Conservation (phyloP, 2,329 filamentous ascomycete genomes). For the Microcera coccophila region DNA sequence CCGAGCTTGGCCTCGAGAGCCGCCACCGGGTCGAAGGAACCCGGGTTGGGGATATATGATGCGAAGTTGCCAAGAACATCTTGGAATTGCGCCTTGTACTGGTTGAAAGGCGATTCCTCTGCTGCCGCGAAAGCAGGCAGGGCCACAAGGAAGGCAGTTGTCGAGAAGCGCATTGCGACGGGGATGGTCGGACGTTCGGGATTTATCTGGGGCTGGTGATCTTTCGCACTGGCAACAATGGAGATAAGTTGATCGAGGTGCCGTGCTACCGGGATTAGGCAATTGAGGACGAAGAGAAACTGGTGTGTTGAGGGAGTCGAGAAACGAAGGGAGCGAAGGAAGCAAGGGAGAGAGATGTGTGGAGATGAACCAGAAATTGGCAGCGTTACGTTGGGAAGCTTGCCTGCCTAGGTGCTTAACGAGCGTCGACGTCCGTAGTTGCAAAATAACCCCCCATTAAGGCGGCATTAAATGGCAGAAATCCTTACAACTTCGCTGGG, state of each 20-base stretch:
- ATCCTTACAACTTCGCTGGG: too few relatives aligned
- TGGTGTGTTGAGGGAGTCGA: constrained; percentile 6
- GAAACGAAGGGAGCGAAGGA: constrained; percentile 8
- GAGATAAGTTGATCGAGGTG: too few relatives aligned
- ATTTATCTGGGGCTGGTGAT: neutral
- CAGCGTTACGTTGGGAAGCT: constrained; percentile 1
- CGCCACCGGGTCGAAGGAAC: constrained; percentile 38
- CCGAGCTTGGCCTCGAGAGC: constrained; percentile 40
- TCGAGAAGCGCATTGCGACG: constrained; percentile 56
- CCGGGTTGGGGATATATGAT: constrained; percentile 49
- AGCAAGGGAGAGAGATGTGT: constrained; percentile 2
- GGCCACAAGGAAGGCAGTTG: constrained; percentile 46
- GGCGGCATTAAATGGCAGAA: too few relatives aligned
- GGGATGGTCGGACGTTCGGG: neutral
- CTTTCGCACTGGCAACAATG: too few relatives aligned
- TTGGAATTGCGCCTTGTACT: constrained; percentile 62
- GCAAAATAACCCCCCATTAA: too few relatives aligned
- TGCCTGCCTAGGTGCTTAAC: neutral
- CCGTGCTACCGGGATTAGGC: neutral
- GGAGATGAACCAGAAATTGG: constrained; percentile 4
- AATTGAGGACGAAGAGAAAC: constrained; percentile 4
- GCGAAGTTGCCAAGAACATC: constrained; percentile 59
- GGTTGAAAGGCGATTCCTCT: constrained; percentile 47
- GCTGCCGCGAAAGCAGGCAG: constrained; percentile 55
- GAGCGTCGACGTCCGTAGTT: neutral